Conservation (phyloP, 257 asterid species). For the Leonotis leonurus region DNA sequence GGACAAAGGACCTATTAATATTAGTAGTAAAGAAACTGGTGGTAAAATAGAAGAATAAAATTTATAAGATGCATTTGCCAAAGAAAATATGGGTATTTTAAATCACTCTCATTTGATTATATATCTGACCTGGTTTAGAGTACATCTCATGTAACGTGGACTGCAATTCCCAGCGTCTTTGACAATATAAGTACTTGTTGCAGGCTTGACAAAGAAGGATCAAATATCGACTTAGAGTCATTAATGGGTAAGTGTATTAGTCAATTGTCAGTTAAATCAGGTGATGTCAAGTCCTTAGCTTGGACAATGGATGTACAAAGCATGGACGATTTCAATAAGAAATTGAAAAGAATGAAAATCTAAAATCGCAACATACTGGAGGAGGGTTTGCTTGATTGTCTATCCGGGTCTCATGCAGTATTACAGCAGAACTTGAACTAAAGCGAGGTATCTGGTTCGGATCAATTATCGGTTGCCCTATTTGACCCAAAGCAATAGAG, state of each 20-base stretch:
- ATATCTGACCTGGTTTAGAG: constrained; percentile 69
- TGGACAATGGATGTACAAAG: not conserved
- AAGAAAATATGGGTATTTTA: not conserved
- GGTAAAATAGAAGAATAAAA: not conserved
- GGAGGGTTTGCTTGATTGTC: constrained; percentile 92
- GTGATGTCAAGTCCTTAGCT: not conserved
- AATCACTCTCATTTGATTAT: constrained; percentile 7
- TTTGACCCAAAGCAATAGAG: constrained; percentile 56
- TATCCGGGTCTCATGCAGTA: constrained; percentile 82
- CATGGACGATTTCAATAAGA: constrained; percentile 1
- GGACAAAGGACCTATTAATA: constrained; percentile 1
- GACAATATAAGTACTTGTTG: constrained; percentile 77
- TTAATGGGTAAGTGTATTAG: too few relatives aligned
- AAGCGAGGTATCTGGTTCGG: constrained; percentile 86
- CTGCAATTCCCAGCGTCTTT: constrained; percentile 94
- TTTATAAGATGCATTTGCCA: not conserved
- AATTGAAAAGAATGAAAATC: not conserved
- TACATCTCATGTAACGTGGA: constrained; percentile 94
- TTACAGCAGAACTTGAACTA: constrained; percentile 46
- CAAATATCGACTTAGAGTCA: constrained; percentile 11
- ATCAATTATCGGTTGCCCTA: constrained; percentile 68
- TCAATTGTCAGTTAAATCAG: constrained; percentile 5
- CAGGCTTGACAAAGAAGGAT: constrained; percentile 52
- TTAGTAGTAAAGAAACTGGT: constrained; percentile 1
- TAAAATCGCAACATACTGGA: constrained; percentile 47